Conservation (phyloP, 2,329 filamentous ascomycete genomes). For the Ceratocystis huliohia region DNA sequence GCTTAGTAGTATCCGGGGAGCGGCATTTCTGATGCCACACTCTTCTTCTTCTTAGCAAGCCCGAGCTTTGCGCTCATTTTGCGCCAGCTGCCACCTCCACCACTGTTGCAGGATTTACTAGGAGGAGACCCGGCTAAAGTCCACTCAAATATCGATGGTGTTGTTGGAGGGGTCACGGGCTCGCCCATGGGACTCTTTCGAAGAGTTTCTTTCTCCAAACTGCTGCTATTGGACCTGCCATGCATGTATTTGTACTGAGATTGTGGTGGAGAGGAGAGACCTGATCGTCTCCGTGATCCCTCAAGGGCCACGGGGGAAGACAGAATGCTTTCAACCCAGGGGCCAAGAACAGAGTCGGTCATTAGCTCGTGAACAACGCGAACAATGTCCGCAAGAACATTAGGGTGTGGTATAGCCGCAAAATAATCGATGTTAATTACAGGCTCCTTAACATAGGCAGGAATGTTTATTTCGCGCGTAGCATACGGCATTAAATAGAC, state of each 20-base stretch:
- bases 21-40: not conserved
- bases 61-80: conserved; percentile 51
- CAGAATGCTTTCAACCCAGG: conserved; percentile 47
- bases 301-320: conserved; percentile 36
- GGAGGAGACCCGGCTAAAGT: conserved; percentile 39
- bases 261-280: not conserved
- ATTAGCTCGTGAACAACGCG: conserved; percentile 88
- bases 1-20: not conserved
- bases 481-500: conserved; percentile 82
- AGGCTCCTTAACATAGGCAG: conserved; percentile 64
- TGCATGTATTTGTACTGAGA: conserved; percentile 10
- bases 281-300: conserved; percentile 22
- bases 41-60: conserved; percentile 27
- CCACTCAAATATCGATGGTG: conserved; percentile 52
- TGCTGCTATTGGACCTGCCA: conserved; percentile 6
- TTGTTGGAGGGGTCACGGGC: conserved; percentile 62
- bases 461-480: conserved; percentile 80
- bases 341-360: conserved; percentile 90
- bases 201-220: not conserved
- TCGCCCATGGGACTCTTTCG: conserved; percentile 31
- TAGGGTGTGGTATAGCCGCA: conserved; percentile 54
- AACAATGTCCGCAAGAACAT: conserved; percentile 67
- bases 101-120: conserved; percentile 43
- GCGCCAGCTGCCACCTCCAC: conserved; percentile 50
- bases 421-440: conserved; percentile 4